A percentile compares a stretch with the other conserved stretches of the same genome.
Evolutionary conservation across 495 filamentous ascomycete genomes (phyloP).

Genomic region (Thermothielavioides terrestris): DNA sequence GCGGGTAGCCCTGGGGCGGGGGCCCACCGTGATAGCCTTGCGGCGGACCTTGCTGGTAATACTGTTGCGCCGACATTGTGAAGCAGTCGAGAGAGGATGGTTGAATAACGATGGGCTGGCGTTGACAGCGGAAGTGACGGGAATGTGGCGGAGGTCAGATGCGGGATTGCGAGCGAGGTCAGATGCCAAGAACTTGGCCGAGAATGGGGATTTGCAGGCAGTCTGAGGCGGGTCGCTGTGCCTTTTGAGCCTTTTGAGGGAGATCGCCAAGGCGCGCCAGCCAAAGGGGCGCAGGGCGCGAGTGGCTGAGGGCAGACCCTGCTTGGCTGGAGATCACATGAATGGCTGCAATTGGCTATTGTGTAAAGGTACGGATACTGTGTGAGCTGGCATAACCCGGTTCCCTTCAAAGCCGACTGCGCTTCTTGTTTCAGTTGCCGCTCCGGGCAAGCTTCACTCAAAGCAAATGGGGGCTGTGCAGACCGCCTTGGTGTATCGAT

Average conservation of each 20-base stretch:
- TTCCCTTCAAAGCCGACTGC: too few species aligned
- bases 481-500: too few species aligned
- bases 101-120: not conserved
- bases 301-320: not conserved
- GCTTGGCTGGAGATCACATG: not conserved
- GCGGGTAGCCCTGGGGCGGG: constrained; percentile 13
- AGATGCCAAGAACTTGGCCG: constrained; percentile 4
- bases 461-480: too few species aligned
- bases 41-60: constrained; percentile 25
- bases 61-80: constrained; percentile 26
- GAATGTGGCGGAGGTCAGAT: too few species aligned
- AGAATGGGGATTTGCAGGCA: not conserved
- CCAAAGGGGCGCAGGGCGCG: not conserved
- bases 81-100: not conserved
- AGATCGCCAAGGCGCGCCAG: not conserved
- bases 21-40: constrained; percentile 10
- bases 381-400: too few species aligned
- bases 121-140: not conserved
- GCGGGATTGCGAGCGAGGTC: not conserved
- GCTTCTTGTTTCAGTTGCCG: too few species aligned
- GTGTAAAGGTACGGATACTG: too few species aligned
- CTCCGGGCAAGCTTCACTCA: too few species aligned
- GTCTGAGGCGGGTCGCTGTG: not conserved
- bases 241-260: not conserved
- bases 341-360: not conserved